Percentiles rank a stretch among this genome's conserved stretches.
These are phyloP conservation scores for Leccinum barrowsii DNA, from an alignment of 768 basidiomycete species.

Conservation along the genomic window DNA sequence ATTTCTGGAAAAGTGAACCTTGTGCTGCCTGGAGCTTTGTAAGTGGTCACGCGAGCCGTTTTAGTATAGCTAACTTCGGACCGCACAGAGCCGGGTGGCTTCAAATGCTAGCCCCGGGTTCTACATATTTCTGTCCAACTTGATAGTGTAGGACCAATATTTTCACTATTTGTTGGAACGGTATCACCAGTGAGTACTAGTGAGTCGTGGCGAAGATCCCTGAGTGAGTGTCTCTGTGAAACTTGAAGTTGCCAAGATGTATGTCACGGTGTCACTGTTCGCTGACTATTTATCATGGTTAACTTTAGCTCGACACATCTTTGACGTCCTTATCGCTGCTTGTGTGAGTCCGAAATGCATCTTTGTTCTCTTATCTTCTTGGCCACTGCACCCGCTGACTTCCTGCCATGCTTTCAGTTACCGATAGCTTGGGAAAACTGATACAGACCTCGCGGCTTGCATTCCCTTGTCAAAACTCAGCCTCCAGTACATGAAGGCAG, in stretches of 20 bases:
- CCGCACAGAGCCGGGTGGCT: background rate
- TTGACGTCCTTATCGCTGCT: slow-evolving; percentile 1
- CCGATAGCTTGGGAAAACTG: slow-evolving; percentile 9
- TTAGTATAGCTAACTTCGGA: background rate
- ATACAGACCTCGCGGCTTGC: background rate
- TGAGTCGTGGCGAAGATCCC: background rate
- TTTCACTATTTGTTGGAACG: background rate
- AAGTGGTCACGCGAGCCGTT: background rate
- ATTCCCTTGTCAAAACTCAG: background rate
- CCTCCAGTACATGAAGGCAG: slow-evolving; percentile 6
- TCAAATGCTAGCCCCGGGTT: background rate
- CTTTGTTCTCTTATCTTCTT: background rate
- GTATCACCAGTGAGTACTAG: background rate
- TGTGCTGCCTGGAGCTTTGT: background rate
- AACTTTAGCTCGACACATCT: slow-evolving; percentile 2
- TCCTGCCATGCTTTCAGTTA: slow-evolving; percentile 1
- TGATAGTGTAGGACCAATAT: background rate
- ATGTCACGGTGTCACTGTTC: background rate
- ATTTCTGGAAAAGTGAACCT: background rate
- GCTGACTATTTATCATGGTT: background rate
- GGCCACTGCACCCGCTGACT: slow-evolving; percentile 7
- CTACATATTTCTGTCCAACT: background rate
- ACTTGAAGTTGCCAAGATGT: background rate
- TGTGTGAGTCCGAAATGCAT: background rate
- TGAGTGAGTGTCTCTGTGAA: background rate